Base-by-base conservation (phyloP, 2,329 filamentous ascomycete species). In the Colletotrichum costaricense region DNA sequence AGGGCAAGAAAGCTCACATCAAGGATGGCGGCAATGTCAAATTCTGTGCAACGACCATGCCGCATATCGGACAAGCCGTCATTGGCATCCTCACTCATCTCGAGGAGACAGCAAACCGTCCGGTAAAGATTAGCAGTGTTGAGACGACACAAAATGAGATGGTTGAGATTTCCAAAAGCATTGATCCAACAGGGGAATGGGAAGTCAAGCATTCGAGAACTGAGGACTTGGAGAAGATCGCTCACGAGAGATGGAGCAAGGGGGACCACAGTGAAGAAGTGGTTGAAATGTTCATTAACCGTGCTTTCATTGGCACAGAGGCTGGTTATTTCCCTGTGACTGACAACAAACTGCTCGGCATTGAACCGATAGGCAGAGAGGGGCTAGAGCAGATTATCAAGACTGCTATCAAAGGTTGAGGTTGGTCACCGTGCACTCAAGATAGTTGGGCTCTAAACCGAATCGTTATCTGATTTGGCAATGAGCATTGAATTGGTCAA, bases 91-190 rank as follows among this genome's bases (percentile, higher is more conserved):
- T 92, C 4, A 82, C 79, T 77, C 84, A 79, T 24, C 82, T 85
- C 0, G 82, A 84, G 2, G 80, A 84, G 59, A 90, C 88, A 0
- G 85, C 81, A 73, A 91, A 92, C 77, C 82, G 86, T 58, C 85
- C 86, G 73, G 80, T 92, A 38, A 88, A 86, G 73, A 77, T 91
- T 14, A 85, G 86, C n/a, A 87, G 84, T 7, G 86, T 88, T 66
- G 82, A 83, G 24, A 84, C 85, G 0, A 86, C 85, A 1, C 88
- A 90, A 78, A 86, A 86, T 2, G 82, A 89, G 65, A 79, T 92
- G 1, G 76, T 91, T 3, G 80, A 75, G 33, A 66, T 76, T 8
- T 75, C 76, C 3, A 76, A 78, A 63, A 78, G 77, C 2, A 33
- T 65, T 28, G 67, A 69, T 12, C 67, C 67, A 3, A 28, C 11